Percentiles rank a stretch among this genome's conserved stretches.
Conservation (phyloP, 1,284 basidiomycete species). For the Trametes pubescens region DNA sequence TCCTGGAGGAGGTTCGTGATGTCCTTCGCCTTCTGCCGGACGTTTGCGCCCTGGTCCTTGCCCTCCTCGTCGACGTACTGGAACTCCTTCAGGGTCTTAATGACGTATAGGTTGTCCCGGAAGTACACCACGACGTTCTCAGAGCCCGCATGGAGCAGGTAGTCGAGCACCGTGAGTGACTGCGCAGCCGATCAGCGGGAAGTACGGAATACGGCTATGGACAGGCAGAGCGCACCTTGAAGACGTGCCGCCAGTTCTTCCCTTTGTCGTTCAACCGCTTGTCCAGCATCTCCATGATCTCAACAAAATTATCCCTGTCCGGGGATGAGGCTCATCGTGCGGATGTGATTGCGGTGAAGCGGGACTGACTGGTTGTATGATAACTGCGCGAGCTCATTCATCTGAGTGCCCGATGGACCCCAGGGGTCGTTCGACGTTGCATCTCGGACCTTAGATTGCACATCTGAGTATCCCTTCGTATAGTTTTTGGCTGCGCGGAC, state of each 20-base stretch:
- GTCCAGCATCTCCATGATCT: constrained; percentile 99
- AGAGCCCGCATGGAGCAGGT: constrained; percentile 95
- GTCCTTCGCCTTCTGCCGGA: constrained; percentile 99
- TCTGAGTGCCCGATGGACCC: constrained; percentile 98
- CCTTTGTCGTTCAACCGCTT: constrained; percentile 99
- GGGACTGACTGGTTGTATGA: constrained; percentile 93
- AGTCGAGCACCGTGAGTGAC: constrained; percentile 96
- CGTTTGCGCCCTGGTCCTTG: constrained; percentile 98
- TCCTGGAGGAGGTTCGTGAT: constrained; percentile 97
- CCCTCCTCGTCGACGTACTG: constrained; percentile 96
- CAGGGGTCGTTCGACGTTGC: constrained; percentile 99
- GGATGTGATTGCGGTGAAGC: constrained; percentile 10
- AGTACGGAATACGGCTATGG: neutral
- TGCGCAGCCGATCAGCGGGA: constrained; percentile 42
- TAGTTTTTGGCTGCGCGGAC: constrained; percentile 93
- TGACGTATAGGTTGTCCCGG: constrained; percentile 95
- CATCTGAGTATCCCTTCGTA: constrained; percentile 94
- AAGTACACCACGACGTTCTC: constrained; percentile 99
- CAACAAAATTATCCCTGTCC: constrained; percentile 94
- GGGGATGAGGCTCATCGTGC: constrained; percentile 2
- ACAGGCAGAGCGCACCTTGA: constrained; percentile 82
- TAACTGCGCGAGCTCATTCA: constrained; percentile 99
- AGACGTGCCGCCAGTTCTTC: constrained; percentile 99
- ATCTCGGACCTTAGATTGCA: constrained; percentile 95
- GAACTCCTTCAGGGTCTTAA: constrained; percentile 99